Base-by-base conservation (phyloP, 106 monocot species). In the Iris macrosiphon region DNA sequence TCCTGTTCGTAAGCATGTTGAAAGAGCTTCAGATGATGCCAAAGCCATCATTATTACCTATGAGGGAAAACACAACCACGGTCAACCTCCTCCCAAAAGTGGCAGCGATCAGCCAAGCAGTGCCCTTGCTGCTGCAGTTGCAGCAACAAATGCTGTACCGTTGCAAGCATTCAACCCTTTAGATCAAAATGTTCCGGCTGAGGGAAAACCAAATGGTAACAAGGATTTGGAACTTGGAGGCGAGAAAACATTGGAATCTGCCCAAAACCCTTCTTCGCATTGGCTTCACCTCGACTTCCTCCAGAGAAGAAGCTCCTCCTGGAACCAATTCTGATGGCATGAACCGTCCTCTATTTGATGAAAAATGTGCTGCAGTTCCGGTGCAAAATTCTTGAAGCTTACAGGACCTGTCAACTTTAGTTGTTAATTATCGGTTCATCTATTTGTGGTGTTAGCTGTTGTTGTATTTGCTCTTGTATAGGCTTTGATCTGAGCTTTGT, bases 1-100 rank as follows among this genome's bases (percentile, higher is more conserved):
- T 30, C 73, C 75, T 20, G 88, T 94, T 24, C 73, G 93, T 18
- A 94, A 94, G 40, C 93, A 94, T 58, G 93, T 94, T 13, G 93
- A 94, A 59, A 84, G 55, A 43, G 72, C 81, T 33, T 77, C 78
- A 7, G 68, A 75, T 27, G 84, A 85, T 65, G 63, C 44, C 6
- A 81, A 75, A 60, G 40, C 74, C 22, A 34, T 88, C 34, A 60
- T 94, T n/a, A 87, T 88, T 24, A 84, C 88, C 6, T 94, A 94
- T 34, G 88, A 88, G 54, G 88, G 88, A 5, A 69, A 81, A 42
- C 93, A 94, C 57, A 94, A 74, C 60, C 93, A 94, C 40, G 75
- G 75, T 13, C 40, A 37, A 55, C 93, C 88, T 27, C 17, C 72
- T n/a, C 49, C 52, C n/a, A 78, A 54, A 67, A 65, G 4, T 38